Conservation (phyloP, 2,329 filamentous ascomycete genomes). For the Bimuria novae-zelandiae region DNA sequence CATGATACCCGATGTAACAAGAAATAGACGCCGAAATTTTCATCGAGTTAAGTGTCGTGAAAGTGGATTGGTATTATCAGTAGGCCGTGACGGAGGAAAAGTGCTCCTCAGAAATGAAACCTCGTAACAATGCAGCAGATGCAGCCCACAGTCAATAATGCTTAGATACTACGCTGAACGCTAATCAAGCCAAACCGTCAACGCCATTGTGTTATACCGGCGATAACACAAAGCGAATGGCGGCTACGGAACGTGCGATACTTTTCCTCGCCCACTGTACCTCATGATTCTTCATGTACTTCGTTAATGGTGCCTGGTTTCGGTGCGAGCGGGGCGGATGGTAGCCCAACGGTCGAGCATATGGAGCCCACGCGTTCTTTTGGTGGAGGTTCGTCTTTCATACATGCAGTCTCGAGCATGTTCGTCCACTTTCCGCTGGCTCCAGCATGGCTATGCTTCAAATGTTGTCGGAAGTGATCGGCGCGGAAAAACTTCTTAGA, state of each 20-base stretch:
- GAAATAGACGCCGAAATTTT: constrained; percentile 9
- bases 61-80: background rate
- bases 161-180: constrained; percentile 28
- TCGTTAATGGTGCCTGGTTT: constrained; percentile 46
- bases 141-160: constrained; percentile 22
- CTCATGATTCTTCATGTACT: constrained; percentile 44
- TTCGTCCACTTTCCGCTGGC: constrained; percentile 99
- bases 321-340: constrained; percentile 33
- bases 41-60: background rate
- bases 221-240: too few relatives aligned
- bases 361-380: constrained; percentile 46
- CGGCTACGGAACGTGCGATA: too few relatives aligned
- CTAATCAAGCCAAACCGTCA: constrained; percentile 17
- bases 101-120: constrained; percentile 10
- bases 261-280: too few relatives aligned
- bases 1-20: constrained; percentile 14
- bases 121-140: constrained; percentile 18
- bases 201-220: background rate
- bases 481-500: constrained; percentile 98
- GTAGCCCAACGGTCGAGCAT: constrained; percentile 35
- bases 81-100: constrained; percentile 2
- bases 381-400: constrained; percentile 80
- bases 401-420: constrained; percentile 94
- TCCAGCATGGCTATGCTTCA: constrained; percentile 96
- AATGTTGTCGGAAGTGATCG: constrained; percentile 96